Evolutionary conservation across 345 rosid genomes (phyloP), one percentile per base, ranked within the genome.

Genomic region (Luvunga scandens): DNA sequence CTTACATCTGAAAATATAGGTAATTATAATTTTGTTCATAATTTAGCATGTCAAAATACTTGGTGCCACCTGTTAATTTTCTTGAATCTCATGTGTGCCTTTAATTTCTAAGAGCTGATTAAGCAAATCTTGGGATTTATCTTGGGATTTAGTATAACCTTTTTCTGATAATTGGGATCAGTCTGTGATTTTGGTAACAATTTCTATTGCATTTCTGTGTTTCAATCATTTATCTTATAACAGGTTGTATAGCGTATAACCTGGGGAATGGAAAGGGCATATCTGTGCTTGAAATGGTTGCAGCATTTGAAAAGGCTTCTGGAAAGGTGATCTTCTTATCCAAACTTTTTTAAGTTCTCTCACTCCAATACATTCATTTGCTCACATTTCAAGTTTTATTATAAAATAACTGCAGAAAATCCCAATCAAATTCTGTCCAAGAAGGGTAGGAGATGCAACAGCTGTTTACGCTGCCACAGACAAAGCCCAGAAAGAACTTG

Each of bases 391-490:
- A 71, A 65, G 65, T 31, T 33, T 78, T 63, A 45, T 56, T 33
- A 18, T 12, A n/a, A 2, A 59, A 55, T n/a, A 60, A 60, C 42
- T 83, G 77, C 90, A 96, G 99, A 94, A 88, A 92, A 96, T 96
- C 64, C 98, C 97, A 1, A 27, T 86, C 55, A 94, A 94, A 82
- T 76, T 88, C 0, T 94, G 97, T 75, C 94, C 95, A 59, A 90
- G 97, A 84, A 90, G 98, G 77, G 87, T 93, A 7, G 99, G 98
- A 79, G 97, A 96, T 84, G 98, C 97, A 79, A 94, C 97, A 19
- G 92, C 87, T 53, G 98, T 96, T 24, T 94, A 89, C 72, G 97
- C 98, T 66, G 87, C 94, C 19, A 90, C 91, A 8, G 89, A 87
- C 68, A 91, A 79, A 83, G 99, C 98, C 78, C 83, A 86, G 73